Percentiles rank a stretch among this genome's conserved stretches.
Conservation (phyloP, 192 early-diverging fungal species). For the Coemansia sp. region DNA sequence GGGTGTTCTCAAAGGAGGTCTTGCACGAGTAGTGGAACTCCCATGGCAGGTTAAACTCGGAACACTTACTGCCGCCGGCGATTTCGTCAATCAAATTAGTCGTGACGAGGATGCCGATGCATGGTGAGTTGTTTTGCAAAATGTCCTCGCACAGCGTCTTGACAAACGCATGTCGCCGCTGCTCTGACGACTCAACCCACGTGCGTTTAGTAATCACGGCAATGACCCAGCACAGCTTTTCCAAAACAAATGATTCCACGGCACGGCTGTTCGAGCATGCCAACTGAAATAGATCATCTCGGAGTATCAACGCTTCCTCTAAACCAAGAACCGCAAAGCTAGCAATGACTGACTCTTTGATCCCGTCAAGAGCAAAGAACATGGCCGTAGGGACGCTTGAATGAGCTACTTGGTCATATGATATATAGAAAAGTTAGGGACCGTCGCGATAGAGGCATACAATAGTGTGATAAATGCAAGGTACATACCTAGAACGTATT, state of each 20-base stretch:
- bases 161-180: slow-evolving; percentile 22
- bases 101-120: slow-evolving; percentile 37
- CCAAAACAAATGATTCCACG: slow-evolving; percentile 45
- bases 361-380: slow-evolving; percentile 52
- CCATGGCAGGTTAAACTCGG: slow-evolving; percentile 49
- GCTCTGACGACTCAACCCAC: slow-evolving; percentile 39
- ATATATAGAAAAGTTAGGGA: background rate
- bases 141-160: slow-evolving; percentile 44
- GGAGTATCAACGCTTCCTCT: slow-evolving; percentile 12
- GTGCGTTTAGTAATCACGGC: slow-evolving; percentile 51
- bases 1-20: slow-evolving; percentile 36
- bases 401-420: slow-evolving; percentile 19
- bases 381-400: slow-evolving; percentile 43
- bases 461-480: background rate
- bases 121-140: slow-evolving; percentile 26
- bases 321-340: slow-evolving; percentile 33
- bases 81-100: slow-evolving; percentile 47
- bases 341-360: slow-evolving; percentile 43
- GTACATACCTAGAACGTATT: slow-evolving; percentile 39
- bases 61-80: slow-evolving; percentile 50
- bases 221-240: slow-evolving; percentile 49
- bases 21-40: slow-evolving; percentile 54
- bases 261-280: slow-evolving; percentile 25
- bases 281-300: slow-evolving; percentile 46
- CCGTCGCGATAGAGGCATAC: background rate